Evolutionary conservation across 495 filamentous ascomycete genomes (phyloP).

Genomic region (Cenococcum geophilum): DNA sequence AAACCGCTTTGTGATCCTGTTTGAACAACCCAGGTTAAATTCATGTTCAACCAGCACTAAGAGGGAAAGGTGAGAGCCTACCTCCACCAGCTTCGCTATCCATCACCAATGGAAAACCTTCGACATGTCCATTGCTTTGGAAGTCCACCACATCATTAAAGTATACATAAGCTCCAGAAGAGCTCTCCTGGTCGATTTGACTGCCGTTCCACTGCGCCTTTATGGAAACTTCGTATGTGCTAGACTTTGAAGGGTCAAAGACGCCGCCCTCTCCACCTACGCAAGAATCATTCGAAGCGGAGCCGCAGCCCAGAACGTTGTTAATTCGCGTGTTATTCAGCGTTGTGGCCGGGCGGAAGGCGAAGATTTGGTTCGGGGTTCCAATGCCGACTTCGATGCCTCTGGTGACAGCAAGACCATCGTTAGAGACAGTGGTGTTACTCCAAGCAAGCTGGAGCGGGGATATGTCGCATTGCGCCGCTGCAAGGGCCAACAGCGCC

Average conservation of each 20-base stretch:
- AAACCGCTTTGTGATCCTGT: constrained; percentile 5
- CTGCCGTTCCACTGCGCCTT: constrained; percentile 6
- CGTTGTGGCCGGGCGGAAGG: constrained; percentile 1
- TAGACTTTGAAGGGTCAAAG: constrained; percentile 3
- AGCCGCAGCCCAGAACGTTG: constrained; percentile 2
- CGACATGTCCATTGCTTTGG: neutral
- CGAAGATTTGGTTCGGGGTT: constrained; percentile 2
- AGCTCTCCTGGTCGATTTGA: neutral
- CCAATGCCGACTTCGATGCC: constrained; percentile 8
- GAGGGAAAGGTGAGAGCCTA: too few relatives aligned
- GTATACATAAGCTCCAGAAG: constrained; percentile 1
- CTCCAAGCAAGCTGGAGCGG: neutral
- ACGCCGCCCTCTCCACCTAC: neutral
- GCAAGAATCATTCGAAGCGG: neutral
- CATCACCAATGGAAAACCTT: neutral
- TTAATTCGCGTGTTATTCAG: constrained; percentile 6
- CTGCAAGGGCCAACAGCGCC: too few relatives aligned
- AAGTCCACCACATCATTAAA: constrained; percentile 6
- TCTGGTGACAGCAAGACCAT: constrained; percentile 1
- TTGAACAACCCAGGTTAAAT: neutral
- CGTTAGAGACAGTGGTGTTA: constrained; percentile 4
- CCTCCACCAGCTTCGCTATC: too few relatives aligned
- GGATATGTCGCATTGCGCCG: neutral
- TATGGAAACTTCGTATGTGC: neutral
- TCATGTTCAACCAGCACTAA: too few relatives aligned